Evolutionary conservation across 2,329 filamentous ascomycete species (phyloP).

Genomic region (Hypoxylon sp.): DNA sequence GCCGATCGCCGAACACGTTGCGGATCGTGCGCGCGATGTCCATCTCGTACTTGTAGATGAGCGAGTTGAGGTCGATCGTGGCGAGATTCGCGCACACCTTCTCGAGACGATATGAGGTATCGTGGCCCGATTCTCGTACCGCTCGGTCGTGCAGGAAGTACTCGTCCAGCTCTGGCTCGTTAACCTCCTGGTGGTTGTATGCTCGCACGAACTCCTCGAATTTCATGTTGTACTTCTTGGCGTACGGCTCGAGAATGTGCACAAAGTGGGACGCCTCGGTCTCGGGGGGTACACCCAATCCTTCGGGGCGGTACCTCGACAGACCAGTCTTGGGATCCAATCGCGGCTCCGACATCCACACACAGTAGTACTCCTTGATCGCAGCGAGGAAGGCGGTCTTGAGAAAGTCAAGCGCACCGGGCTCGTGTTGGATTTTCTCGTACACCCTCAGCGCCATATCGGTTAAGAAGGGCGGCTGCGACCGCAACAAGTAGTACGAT

Average conservation of each 20-base stretch:
- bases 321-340: slow-evolving; percentile 83
- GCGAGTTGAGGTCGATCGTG: slow-evolving; percentile 93
- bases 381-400: slow-evolving; percentile 85
- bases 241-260: slow-evolving; percentile 85
- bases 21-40: slow-evolving; percentile 92
- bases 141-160: slow-evolving; percentile 98
- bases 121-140: slow-evolving; percentile 95
- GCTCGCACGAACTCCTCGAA: slow-evolving; percentile 89
- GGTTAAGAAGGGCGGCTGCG: slow-evolving; percentile 95
- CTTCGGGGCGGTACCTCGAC: slow-evolving; percentile 87
- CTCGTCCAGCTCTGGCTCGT: slow-evolving; percentile 90
- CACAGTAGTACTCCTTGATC: slow-evolving; percentile 95
- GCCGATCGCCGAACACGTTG: slow-evolving; percentile 83
- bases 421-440: slow-evolving; percentile 90
- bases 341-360: slow-evolving; percentile 86
- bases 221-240: slow-evolving; percentile 84
- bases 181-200: slow-evolving; percentile 84
- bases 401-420: slow-evolving; percentile 85
- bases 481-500: slow-evolving; percentile 94
- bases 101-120: slow-evolving; percentile 95
- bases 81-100: slow-evolving; percentile 88
- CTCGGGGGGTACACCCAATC: slow-evolving; percentile 89
- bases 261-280: slow-evolving; percentile 90
- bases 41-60: slow-evolving; percentile 96
- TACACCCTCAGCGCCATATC: slow-evolving; percentile 97